A percentile compares a stretch with the other conserved stretches of the same genome.
These are phyloP conservation scores for Fomes fomentarius DNA, from an alignment of 1,284 basidiomycete species.

Conservation along the genomic window DNA sequence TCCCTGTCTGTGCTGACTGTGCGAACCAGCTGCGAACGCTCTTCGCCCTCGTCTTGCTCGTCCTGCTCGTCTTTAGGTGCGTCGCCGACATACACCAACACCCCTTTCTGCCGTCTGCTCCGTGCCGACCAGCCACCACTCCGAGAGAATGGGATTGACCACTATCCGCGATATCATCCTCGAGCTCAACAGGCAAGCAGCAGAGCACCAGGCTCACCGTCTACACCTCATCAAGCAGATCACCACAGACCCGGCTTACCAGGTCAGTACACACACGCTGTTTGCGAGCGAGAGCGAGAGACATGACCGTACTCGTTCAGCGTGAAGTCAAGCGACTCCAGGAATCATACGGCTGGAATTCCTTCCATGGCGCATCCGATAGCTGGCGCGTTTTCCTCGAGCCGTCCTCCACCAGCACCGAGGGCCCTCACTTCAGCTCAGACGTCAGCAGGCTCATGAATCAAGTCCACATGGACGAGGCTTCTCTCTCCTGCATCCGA, in stretches of 20 bases:
- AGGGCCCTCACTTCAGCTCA: constrained; percentile 21
- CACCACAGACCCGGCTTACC: constrained; percentile 22
- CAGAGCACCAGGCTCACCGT: constrained; percentile 24
- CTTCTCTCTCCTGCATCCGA: constrained; percentile 22
- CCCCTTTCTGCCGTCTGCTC: background rate
- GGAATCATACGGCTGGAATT: constrained; percentile 16
- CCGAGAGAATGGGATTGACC: constrained; percentile 17
- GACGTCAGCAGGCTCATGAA: constrained; percentile 22
- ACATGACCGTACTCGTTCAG: constrained; percentile 12
- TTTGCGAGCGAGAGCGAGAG: background rate
- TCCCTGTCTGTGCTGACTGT: background rate
- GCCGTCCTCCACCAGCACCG: constrained; percentile 7
- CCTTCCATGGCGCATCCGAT: constrained; percentile 19
- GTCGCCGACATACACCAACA: background rate
- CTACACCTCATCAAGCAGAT: constrained; percentile 23
- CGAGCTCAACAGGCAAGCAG: constrained; percentile 25
- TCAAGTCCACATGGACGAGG: constrained; percentile 25
- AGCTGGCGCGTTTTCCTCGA: constrained; percentile 24
- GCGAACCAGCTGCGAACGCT: background rate
- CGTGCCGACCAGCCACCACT: background rate
- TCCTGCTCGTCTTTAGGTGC: constrained; percentile 2
- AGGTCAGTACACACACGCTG: constrained; percentile 12
- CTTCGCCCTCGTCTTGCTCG: background rate
- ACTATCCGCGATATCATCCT: constrained; percentile 26
- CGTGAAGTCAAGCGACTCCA: constrained; percentile 23